These are phyloP conservation scores for Oropetium thomaeum DNA, from an alignment of 176 grass and related monocot species.

Conservation along the genomic window DNA sequence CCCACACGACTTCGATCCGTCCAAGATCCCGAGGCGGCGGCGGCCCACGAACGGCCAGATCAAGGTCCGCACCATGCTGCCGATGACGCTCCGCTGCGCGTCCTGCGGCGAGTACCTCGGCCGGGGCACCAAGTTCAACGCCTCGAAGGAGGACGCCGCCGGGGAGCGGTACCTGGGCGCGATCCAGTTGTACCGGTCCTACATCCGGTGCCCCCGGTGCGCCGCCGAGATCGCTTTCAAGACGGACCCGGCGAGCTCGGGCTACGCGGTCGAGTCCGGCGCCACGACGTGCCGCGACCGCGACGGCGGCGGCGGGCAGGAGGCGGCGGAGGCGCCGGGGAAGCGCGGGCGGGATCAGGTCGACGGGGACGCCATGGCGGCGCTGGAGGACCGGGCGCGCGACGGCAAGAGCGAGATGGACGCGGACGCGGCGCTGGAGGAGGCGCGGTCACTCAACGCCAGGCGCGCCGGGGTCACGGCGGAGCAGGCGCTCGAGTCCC, in stretches of 20 bases:
- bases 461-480: not conserved
- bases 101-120: not conserved
- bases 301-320: too few relatives aligned
- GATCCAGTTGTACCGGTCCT: conserved; percentile 6
- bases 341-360: not conserved
- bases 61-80: conserved; percentile 14
- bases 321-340: not conserved
- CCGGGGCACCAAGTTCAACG: conserved; percentile 19
- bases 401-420: not conserved
- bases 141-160: conserved; percentile 11
- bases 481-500: not conserved
- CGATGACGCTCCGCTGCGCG: not conserved
- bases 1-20: conserved; percentile 10
- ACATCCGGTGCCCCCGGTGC: conserved; percentile 12
- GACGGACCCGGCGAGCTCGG: not conserved
- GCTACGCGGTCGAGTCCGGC: conserved; percentile 10
- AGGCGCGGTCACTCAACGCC: conserved; percentile 6
- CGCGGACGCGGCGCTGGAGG: conserved; percentile 1
- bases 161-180: conserved; percentile 10
- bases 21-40: conserved; percentile 10
- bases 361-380: not conserved
- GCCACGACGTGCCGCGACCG: not conserved
- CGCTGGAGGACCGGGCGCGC: not conserved
- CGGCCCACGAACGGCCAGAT: not conserved
- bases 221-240: conserved; percentile 8